Evolutionary conservation across 352 stramenopile genomes (phyloP), one percentile per base, ranked within the genome.

Genomic region (Globisporangium irregulare): DNA sequence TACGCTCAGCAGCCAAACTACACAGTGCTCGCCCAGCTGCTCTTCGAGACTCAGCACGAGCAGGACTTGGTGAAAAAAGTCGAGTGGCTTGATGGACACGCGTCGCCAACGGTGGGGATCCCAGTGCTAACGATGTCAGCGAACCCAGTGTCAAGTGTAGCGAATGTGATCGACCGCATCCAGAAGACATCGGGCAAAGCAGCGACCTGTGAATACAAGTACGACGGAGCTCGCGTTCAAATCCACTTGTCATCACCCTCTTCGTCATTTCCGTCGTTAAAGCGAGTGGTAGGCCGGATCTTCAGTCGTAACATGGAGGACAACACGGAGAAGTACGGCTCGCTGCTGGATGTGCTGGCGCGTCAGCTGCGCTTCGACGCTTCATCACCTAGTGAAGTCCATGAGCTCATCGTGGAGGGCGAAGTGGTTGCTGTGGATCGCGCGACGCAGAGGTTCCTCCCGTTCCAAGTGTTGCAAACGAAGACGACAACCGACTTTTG

Each of bases 281-380:
- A 24, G 18, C 20, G 41, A 62, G 18, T 32, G 3, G 60, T 78
- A 15, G 41, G 75, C n/a, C 79, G 78, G 38, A 82, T 95, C 38
- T 95, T 95, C 70, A 95, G 87, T 65, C 84, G 87, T 32, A 95
- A 93, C 67, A 90, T 93, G 80, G 87, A 95, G 55, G 78, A 92
- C 61, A 82, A 88, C 38, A 93, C 87, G 2, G 76, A 81, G 0
- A 80, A 89, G 57, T 93, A 89, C 64, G 79, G 74, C 7, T 83
- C 81, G 20, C 66, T 92, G 27, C 62, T 93, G 34, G 59, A 82
- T 5, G 69, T 88, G 1, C 27, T 91, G 14, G 60, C 76, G 62
- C 69, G 68, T 10, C 68, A 81, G 56, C 34, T 87, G 18, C 25
- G 53, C 43, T 36, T 46, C 15, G 10, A 72, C 71, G 32, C 24